Evolutionary conservation across 169 alveolate species (phyloP).

Genomic region (Plasmodium vivax): DNA sequence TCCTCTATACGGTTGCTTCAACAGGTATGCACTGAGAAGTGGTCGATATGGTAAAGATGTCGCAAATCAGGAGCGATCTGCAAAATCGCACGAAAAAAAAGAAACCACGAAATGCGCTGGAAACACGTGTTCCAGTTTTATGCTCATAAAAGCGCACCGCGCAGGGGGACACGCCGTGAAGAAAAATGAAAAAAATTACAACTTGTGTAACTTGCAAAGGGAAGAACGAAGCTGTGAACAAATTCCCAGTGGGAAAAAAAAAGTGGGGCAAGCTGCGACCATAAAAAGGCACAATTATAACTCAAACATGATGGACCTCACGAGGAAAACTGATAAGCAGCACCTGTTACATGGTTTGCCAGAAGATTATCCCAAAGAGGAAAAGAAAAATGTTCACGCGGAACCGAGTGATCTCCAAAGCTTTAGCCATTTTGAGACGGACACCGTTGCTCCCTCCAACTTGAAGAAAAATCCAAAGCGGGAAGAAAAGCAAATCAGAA

Average conservation of each 20-base stretch:
- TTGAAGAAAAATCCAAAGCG: neutral
- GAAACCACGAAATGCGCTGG: neutral
- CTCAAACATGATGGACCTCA: neutral
- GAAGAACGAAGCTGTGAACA: neutral
- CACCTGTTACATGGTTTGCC: neutral
- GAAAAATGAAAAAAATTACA: neutral
- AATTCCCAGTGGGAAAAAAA: neutral
- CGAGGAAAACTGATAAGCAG: neutral
- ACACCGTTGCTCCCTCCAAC: neutral
- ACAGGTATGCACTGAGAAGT: neutral
- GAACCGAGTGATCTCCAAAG: neutral
- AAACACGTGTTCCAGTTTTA: constrained; percentile 8
- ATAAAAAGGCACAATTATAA: constrained; percentile 1
- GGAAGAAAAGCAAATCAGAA: constrained; percentile 1
- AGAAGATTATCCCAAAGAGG: neutral
- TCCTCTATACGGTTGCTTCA: constrained; percentile 13
- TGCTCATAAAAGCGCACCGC: constrained; percentile 15
- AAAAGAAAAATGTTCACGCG: neutral
- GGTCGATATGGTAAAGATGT: neutral
- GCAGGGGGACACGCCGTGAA: neutral
- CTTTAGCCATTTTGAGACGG: neutral
- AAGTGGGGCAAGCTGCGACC: neutral
- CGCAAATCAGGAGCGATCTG: neutral
- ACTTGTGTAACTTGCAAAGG: neutral
- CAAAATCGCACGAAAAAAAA: neutral